Percentiles rank a stretch among this genome's conserved stretches.
These are phyloP conservation scores for Ganoderma sp. DNA, from an alignment of 1,284 basidiomycete genomes.

Conservation along the genomic window DNA sequence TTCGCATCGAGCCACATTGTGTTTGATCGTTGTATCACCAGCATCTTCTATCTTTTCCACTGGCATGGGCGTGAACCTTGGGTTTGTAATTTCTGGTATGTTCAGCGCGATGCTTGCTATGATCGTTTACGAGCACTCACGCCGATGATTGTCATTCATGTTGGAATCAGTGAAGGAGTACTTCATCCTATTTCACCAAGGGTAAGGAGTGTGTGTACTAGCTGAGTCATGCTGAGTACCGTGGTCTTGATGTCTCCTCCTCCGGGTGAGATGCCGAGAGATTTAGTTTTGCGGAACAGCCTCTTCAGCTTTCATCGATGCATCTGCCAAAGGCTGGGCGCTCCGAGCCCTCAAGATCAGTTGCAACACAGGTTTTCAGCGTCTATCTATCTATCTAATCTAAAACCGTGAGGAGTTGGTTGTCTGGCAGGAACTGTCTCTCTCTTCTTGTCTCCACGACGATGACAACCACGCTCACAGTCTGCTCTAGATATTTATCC, in stretches of 20 bases:
- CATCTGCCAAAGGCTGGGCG: background rate
- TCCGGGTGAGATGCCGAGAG: background rate
- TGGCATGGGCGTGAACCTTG: background rate
- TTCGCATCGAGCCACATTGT: background rate
- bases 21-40: background rate
- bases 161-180: background rate
- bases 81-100: background rate
- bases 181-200: no score
- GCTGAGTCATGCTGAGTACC: no score
- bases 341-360: background rate
- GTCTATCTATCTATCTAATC: background rate
- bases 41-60: background rate
- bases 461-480: background rate
- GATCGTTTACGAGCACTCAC: background rate
- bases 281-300: no score
- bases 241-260: background rate
- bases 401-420: background rate
- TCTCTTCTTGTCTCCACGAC: background rate
- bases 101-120: background rate
- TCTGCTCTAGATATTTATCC: background rate
- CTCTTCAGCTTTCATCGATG: background rate
- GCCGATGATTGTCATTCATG: background rate
- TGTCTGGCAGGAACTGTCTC: conserved; percentile 1
- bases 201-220: no score
- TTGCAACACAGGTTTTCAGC: background rate